Evolutionary conservation across 2,329 filamentous ascomycete genomes (phyloP), one percentile per base, ranked within the genome.

Genomic region (Cladosporium austrohemisphaericum): DNA sequence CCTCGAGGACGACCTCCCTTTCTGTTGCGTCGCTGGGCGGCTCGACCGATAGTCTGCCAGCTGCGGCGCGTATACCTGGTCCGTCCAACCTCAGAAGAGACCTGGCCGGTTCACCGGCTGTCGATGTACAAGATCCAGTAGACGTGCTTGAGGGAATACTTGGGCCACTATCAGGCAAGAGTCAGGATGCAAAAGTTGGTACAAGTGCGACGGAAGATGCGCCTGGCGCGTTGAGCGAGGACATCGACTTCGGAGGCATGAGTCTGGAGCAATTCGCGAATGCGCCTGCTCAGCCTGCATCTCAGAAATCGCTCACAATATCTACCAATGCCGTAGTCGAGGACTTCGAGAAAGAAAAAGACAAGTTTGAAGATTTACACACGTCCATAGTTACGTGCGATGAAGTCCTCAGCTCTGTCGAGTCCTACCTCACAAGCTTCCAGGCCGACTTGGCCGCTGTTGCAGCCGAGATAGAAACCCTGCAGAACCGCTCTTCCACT

Each of bases 371-470:
- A 67, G 89, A 94, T 50, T 76, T 98, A 33, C 93, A 97, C 69
- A 82, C 80, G 61, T 94, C 91, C 3, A 97, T 98, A 61, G 62
- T 76, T 32, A 87, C 88, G 43, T 98, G 92, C 71, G 93, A 98
- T 68, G 86, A 95, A 65, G 88, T 97, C 43, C 78, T 97, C 37
- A 87, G 84, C 68, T 95, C 91, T 0, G 93, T 98, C 48, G 92
- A 98, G 71, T 84, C 81, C 25, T 97, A 96, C 65, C 76, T 98
- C 46, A 87, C 87, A 29, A 92, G 85, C 66, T 98, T 98, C 65
- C 90, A 94, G 65, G 87, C 90, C 52, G 94, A 98, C 67, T 80
- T 98, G 9, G 92, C 89, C 7, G 81, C 83, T 11, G 93, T 98
- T 10, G 96, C 93, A 1, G 85, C 90, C 5, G 93, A 98, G 65